phyloP scores from a whole-genome alignment of 345 rosid genomes.

The Rhodomyrtus tomentosa region DNA sequence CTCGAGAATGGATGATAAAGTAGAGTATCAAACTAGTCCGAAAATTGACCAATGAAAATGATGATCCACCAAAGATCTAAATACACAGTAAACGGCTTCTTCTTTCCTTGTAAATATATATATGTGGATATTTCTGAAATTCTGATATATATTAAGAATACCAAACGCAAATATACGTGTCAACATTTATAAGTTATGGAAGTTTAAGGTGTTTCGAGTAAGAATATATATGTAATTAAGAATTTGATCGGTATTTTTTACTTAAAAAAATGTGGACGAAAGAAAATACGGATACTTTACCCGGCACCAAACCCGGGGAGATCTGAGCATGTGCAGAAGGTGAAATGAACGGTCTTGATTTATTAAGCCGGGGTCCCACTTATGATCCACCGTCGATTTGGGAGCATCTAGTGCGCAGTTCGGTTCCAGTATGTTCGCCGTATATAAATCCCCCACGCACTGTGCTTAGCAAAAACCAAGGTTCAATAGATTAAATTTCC shows the following conservation, averaged over 20 bases:
- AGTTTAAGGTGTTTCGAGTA: neutral
- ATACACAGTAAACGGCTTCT: neutral
- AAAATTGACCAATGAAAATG: neutral
- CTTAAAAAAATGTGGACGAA: neutral
- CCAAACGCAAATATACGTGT: neutral
- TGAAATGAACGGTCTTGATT: neutral
- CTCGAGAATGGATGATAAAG: neutral
- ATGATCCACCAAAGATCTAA: neutral
- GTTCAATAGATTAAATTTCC: neutral
- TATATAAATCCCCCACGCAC: neutral
- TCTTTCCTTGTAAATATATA: no score
- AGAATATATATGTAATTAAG: neutral
- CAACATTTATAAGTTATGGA: neutral
- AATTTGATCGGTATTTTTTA: neutral
- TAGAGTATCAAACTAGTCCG: neutral
- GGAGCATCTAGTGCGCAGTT: fast-evolving
- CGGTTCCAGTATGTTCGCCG: constrained; percentile 10
- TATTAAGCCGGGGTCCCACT: neutral
- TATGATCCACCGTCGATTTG: neutral
- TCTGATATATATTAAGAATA: neutral
- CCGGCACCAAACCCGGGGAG: neutral
- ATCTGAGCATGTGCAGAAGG: neutral
- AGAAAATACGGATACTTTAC: neutral
- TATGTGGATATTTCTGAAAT: no score
- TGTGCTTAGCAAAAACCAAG: neutral